Evolutionary conservation across 768 basidiomycete genomes (phyloP).

Genomic region (Auriscalpium orientale): DNA sequence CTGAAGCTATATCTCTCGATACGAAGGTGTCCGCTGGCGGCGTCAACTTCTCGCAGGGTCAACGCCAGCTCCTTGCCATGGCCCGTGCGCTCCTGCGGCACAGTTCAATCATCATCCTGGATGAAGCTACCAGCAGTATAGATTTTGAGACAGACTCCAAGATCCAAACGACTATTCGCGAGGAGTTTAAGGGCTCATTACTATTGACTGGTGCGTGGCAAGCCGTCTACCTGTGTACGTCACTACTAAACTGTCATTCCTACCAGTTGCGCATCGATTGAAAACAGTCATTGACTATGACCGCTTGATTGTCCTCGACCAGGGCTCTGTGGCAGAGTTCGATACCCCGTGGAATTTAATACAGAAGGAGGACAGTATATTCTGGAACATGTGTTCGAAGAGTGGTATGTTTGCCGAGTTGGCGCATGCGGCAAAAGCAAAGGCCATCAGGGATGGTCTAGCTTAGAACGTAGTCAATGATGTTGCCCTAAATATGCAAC

Average conservation of each 20-base stretch:
- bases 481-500: too few relatives aligned
- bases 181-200: constrained; percentile 42
- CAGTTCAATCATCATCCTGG: constrained; percentile 58
- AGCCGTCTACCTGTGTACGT: constrained; percentile 4
- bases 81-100: constrained; percentile 60
- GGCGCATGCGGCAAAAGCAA: constrained; percentile 49
- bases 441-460: constrained; percentile 11
- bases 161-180: constrained; percentile 72
- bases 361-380: constrained; percentile 37
- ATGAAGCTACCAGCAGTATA: constrained; percentile 71
- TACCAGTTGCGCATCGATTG: constrained; percentile 64
- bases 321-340: constrained; percentile 41
- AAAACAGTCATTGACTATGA: constrained; percentile 79
- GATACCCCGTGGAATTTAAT: constrained; percentile 49
- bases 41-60: neutral
- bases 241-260: constrained; percentile 3
- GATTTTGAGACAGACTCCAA: constrained; percentile 75
- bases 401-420: constrained; percentile 59
- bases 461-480: neutral
- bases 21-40: neutral
- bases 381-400: constrained; percentile 47
- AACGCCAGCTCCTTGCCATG: constrained; percentile 15
- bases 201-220: constrained; percentile 49
- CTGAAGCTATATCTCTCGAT: neutral
- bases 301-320: constrained; percentile 73